Evolutionary conservation across 148 eudicot species (phyloP), one percentile per base, ranked within the genome.

Genomic region (Rhododendron henanense): DNA sequence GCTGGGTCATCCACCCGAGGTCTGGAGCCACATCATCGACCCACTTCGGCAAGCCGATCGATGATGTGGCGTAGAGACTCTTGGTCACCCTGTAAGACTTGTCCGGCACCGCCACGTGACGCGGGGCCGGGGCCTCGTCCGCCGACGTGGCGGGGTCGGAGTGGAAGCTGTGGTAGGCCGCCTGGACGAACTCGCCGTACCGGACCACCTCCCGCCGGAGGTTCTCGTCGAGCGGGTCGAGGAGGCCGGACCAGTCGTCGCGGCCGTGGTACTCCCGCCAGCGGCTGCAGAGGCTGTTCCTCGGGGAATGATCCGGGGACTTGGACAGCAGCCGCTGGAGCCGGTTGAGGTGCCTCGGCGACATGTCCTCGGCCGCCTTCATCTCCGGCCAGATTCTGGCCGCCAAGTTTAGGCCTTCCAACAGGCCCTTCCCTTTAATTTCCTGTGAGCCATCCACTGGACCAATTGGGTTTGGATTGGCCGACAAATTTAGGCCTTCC

Each of bases 1-100:
- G 81, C 33, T 97, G 99, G 59, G 98, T 97, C 97, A 97, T 97
- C 99, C 99, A 97, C 39, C 98, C 96, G 18, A 95, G 98, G 65
- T 97, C 99, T 3, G 99, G 99, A 1, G 98, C 99, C 88, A 94
- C 95, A 9, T 97, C 93, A 71, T 97, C 99, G 9, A 95, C 94
- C 99, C 98, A 97, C 63, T 90, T 91, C 0, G 99, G 99, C 78
- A 97, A 39, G 33, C 98, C 98, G 9, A 97, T 78, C 0, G 98
- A 93, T 2, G 99, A 95, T 4, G 99, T 97, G 84, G 96, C 98
- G 57, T 97, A 97, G 1, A 97, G 88, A 69, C 86, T 91, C 80
- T 94, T 94, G 0, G 99, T 97, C 67, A 97, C 96, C 85, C 73
- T 87, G 23, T 94, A 97, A 0, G 97, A 88, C 81, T 89, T 88